These are phyloP conservation scores for Verticillium dahliae DNA, from an alignment of 2,329 filamentous ascomycete genomes.

Conservation along the genomic window DNA sequence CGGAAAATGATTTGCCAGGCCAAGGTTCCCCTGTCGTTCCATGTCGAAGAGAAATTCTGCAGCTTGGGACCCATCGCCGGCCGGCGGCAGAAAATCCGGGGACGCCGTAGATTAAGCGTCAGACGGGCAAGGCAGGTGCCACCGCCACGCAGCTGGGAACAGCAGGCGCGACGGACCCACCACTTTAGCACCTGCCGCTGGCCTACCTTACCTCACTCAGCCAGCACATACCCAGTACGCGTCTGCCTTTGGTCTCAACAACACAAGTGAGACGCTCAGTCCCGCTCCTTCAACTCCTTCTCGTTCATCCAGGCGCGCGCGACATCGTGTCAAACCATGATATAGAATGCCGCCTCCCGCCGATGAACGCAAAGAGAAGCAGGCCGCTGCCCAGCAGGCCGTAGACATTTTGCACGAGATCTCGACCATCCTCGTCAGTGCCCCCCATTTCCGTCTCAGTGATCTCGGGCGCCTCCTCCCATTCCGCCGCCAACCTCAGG, in stretches of 20 bases:
- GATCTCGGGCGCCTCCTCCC: background rate
- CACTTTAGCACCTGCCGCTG: background rate
- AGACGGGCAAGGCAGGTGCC: background rate
- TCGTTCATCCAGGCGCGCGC: background rate
- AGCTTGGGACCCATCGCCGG: background rate
- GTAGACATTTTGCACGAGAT: conserved; percentile 82
- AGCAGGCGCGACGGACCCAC: background rate
- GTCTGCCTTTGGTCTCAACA: background rate
- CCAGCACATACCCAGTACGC: too few species aligned
- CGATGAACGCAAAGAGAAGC: conserved; percentile 55
- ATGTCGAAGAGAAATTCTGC: background rate
- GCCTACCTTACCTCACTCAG: background rate
- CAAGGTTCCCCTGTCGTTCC: background rate
- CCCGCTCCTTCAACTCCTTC: background rate
- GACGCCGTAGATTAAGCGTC: background rate
- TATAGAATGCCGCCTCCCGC: conserved; percentile 26
- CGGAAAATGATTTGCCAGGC: background rate
- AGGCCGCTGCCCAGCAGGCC: conserved; percentile 71
- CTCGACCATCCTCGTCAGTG: conserved; percentile 75
- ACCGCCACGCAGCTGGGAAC: background rate
- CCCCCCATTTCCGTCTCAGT: background rate
- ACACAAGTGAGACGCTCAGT: background rate
- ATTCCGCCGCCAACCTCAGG: background rate
- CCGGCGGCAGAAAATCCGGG: background rate
- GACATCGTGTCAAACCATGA: background rate